A percentile compares a stretch with the other conserved stretches of the same genome.
Evolutionary conservation across 306 rosid species (phyloP).

Genomic region (Cucurbita pepo): DNA sequence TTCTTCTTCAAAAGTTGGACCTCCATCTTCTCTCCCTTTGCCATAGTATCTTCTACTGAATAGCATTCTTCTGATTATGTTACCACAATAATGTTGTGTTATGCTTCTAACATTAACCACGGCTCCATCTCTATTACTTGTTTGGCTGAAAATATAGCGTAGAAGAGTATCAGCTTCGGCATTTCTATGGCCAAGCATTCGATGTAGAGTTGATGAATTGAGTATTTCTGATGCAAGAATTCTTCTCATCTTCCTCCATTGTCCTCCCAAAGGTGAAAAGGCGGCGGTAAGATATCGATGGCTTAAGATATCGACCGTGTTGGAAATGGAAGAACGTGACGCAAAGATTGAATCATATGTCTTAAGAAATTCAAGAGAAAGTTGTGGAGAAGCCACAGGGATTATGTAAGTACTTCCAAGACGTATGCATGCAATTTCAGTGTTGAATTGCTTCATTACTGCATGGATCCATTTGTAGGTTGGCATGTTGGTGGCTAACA

Average conservation of each 20-base stretch:
- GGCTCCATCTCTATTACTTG: not conserved
- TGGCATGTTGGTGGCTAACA: not conserved
- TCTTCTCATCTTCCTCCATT: conserved; percentile 12
- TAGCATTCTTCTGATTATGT: not conserved
- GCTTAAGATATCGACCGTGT: not conserved
- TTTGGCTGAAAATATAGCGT: not conserved
- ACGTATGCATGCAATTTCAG: conserved; percentile 30
- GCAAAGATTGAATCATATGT: conserved; percentile 15
- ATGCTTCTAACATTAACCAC: not conserved
- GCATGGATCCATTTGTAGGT: conserved; percentile 18
- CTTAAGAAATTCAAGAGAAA: conserved; percentile 25
- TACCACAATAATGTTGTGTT: not conserved
- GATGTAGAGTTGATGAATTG: conserved; percentile 2
- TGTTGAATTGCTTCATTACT: conserved; percentile 15
- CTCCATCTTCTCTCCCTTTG: not conserved
- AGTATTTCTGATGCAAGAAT: not conserved
- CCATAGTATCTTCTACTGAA: not conserved
- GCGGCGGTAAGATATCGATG: not conserved
- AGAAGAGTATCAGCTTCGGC: conserved; percentile 27
- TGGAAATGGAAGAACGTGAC: too few species aligned
- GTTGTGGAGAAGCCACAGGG: conserved; percentile 11
- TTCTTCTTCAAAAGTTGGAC: not conserved
- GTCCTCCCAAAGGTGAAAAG: not conserved
- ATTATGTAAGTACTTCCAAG: conserved; percentile 27
- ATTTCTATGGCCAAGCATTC: conserved; percentile 18